Evolutionary conservation across 805 yeast genomes (phyloP).

Genomic region (Candida berthetii): DNA sequence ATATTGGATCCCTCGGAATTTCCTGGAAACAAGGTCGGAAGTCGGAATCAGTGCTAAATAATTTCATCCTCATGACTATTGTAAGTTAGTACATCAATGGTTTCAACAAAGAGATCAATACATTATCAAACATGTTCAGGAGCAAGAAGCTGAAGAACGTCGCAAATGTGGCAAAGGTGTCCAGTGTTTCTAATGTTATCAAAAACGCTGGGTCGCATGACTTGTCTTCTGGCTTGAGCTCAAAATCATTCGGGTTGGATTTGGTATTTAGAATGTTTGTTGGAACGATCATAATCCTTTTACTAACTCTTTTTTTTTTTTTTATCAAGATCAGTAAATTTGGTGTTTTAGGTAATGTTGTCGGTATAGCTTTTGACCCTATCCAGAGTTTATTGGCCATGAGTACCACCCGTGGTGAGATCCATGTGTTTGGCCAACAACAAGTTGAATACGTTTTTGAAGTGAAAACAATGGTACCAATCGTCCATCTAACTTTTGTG

Average conservation of each 20-base stretch:
- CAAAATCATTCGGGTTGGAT: conserved; percentile 24
- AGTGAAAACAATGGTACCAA: conserved; percentile 40
- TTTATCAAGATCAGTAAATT: conserved; percentile 24
- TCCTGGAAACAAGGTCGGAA: no score
- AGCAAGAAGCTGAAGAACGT: conserved; percentile 24
- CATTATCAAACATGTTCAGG: conserved; percentile 23
- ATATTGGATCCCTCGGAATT: no score
- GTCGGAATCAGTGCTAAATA: no score
- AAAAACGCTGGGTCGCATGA: conserved; percentile 23
- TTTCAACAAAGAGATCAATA: neutral
- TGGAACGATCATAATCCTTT: neutral
- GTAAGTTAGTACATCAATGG: no score
- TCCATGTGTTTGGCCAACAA: conserved; percentile 80
- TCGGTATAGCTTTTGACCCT: conserved; percentile 76
- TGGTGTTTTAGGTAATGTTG: conserved; percentile 61
- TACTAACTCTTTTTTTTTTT: neutral
- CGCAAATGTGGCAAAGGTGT: conserved; percentile 16
- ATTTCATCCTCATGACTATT: no score
- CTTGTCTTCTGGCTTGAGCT: conserved; percentile 20
- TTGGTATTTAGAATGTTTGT: conserved; percentile 17
- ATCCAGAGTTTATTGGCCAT: conserved; percentile 82
- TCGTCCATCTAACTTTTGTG: conserved; percentile 56
- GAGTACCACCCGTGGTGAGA: conserved; percentile 62
- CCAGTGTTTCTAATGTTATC: conserved; percentile 23
- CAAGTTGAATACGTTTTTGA: conserved; percentile 67